These are phyloP conservation scores for Colletotrichum kahawae DNA, from an alignment of 2,329 filamentous ascomycete species.

Conservation along the genomic window DNA sequence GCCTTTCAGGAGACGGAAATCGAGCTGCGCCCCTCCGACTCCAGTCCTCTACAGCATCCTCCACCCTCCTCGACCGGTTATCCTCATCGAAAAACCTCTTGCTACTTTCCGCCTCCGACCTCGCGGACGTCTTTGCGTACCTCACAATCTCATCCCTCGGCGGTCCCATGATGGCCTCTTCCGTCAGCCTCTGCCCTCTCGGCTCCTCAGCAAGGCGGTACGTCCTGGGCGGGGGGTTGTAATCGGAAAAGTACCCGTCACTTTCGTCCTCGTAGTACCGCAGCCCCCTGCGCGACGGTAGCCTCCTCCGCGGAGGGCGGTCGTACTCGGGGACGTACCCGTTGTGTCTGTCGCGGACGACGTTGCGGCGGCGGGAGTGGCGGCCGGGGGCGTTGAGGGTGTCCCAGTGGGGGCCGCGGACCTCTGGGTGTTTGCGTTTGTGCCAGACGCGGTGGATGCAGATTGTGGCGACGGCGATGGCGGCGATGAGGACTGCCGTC, in stretches of 20 bases:
- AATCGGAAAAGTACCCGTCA: constrained; percentile 9
- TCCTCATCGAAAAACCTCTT: neutral
- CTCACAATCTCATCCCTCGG: constrained; percentile 9
- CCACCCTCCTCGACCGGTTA: neutral
- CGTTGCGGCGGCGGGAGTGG: constrained; percentile 14
- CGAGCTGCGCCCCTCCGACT: neutral
- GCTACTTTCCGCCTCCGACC: neutral
- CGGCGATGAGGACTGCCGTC: constrained; percentile 35
- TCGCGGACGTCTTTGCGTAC: neutral
- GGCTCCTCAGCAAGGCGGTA: constrained; percentile 1
- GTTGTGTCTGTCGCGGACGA: constrained; percentile 11
- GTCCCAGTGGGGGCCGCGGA: constrained; percentile 36
- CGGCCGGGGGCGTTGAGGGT: neutral
- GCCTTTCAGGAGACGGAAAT: neutral
- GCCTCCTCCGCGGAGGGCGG: neutral
- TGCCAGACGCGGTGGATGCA: constrained; percentile 40
- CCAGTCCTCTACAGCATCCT: constrained; percentile 10
- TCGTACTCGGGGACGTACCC: neutral
- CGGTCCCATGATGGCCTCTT: neutral
- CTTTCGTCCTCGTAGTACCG: constrained; percentile 16
- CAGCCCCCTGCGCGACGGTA: constrained; percentile 2
- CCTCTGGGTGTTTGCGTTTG: constrained; percentile 32
- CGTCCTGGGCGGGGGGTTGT: neutral
- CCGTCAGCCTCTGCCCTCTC: neutral
- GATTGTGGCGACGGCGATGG: constrained; percentile 38